Evolutionary conservation across 345 rosid species (phyloP), one percentile per base, ranked within the genome.

Genomic region (Anacardium occidentale): DNA sequence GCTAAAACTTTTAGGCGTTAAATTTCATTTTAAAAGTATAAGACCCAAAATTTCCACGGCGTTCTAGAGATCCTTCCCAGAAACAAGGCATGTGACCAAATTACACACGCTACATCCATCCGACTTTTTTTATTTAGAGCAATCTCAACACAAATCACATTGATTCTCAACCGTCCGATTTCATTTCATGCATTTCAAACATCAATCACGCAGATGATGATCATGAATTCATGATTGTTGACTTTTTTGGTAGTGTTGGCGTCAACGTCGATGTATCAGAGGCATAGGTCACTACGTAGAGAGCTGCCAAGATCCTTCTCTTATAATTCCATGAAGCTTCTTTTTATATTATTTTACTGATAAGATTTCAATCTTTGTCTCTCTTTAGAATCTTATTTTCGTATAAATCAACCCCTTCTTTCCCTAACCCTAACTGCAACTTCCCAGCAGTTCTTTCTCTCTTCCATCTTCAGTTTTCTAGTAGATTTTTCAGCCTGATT

Each of bases 251-350:
- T 9, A 26, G 24, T 55, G 71, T 76, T 74, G 83, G 80, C 85
- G 84, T 82, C 87, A 82, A 83, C 80, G 84, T 82, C 82, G 50
- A 44, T 71, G 8, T 72, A 50, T 66, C 71, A 13, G 9, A 58
- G 24, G 24, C 63, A 14, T 55, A 81, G 60, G 73, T 77, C 76
- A 57, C 58, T 12, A 40, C 67, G 44, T 7, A 1, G 21, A 0
- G 12, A 22, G 1, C 66, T 81, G 47, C 89, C 60, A 2, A 32
- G 86, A 52, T 58, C 57, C 69, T 87, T 84, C 90, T 65, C 2
- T 34, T 56, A 24, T 59, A 26, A 45, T 87, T 87, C 90, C 80
- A 7, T 20, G 90, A 83, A 87, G 50, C 66, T 81, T 75, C 87
- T 66, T 14, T 56, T 57, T 24, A 20, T 24, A 4, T 17, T 66